Percentiles rank a stretch among this genome's conserved stretches.
Conservation (phyloP, 495 filamentous ascomycete species). For the Penicillium daleae region DNA sequence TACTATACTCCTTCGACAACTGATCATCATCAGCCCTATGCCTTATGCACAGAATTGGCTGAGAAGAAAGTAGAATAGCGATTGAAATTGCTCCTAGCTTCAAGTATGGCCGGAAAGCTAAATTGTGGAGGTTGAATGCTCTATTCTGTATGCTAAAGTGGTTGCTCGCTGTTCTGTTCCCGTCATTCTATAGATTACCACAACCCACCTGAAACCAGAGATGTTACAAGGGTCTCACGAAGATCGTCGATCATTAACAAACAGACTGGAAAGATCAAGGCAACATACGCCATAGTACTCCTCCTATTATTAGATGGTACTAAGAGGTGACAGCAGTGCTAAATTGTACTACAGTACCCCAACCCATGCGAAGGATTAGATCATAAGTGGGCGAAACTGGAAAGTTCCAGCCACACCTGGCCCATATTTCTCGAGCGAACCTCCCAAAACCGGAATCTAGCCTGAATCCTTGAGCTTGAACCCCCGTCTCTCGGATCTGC, state of each 20-base stretch:
- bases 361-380: not conserved
- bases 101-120: not conserved
- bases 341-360: not conserved
- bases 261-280: conserved; percentile 1
- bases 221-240: not conserved
- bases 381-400: conserved; percentile 2
- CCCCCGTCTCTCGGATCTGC: not conserved
- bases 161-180: not conserved
- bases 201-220: not conserved
- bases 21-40: conserved; percentile 16
- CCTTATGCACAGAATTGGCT: not conserved
- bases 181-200: not conserved
- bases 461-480: not conserved
- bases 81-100: not conserved
- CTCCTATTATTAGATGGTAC: not conserved
- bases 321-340: not conserved
- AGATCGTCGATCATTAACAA: conserved; percentile 9
- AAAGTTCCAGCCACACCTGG: not conserved
- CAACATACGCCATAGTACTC: not conserved
- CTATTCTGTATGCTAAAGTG: not conserved
- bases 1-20: not conserved
- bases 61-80: not conserved
- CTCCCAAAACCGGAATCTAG: not conserved
- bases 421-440: not conserved
- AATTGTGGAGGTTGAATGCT: not conserved